Conservation (phyloP, 768 basidiomycete species). For the Calocybe gangraenosa region DNA sequence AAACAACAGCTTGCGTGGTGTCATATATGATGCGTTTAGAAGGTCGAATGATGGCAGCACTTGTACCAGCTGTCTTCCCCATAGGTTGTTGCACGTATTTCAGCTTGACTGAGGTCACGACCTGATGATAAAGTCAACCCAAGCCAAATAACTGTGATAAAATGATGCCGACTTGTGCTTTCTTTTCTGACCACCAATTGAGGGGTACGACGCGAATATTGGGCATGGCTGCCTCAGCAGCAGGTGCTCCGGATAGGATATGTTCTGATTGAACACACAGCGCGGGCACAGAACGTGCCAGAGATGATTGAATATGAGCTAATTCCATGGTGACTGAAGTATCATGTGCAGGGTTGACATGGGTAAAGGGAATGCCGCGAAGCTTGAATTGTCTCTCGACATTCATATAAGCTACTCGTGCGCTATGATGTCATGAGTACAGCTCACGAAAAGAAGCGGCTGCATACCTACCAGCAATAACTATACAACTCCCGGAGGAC, state of each 20-base stretch:
- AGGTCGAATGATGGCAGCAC: constrained; percentile 64
- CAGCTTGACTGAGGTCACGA: constrained; percentile 86
- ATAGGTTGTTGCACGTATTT: constrained; percentile 87
- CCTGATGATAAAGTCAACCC: constrained; percentile 32
- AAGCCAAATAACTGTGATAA: constrained; percentile 10
- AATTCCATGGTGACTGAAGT: constrained; percentile 40
- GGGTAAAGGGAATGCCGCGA: constrained; percentile 71
- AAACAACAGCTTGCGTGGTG: constrained; percentile 82
- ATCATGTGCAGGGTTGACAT: constrained; percentile 57
- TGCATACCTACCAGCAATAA: constrained; percentile 69
- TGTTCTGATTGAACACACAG: constrained; percentile 80
- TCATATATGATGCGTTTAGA: constrained; percentile 90
- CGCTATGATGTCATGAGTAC: constrained; percentile 38
- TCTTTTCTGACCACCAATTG: constrained; percentile 88
- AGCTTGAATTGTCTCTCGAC: constrained; percentile 86
- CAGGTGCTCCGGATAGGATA: constrained; percentile 78
- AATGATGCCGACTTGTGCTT: constrained; percentile 43
- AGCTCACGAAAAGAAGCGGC: background rate
- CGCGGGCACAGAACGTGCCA: constrained; percentile 75
- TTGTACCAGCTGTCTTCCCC: constrained; percentile 60
- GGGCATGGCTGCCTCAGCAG: constrained; percentile 89
- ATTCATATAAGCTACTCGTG: constrained; percentile 85
- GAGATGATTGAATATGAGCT: constrained; percentile 61
- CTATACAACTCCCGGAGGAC: constrained; percentile 76
- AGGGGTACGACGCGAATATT: constrained; percentile 86